Evolutionary conservation across 2,329 filamentous ascomycete species (phyloP), one percentile per base, ranked within the genome.

Genomic region (Xylaria sp.): DNA sequence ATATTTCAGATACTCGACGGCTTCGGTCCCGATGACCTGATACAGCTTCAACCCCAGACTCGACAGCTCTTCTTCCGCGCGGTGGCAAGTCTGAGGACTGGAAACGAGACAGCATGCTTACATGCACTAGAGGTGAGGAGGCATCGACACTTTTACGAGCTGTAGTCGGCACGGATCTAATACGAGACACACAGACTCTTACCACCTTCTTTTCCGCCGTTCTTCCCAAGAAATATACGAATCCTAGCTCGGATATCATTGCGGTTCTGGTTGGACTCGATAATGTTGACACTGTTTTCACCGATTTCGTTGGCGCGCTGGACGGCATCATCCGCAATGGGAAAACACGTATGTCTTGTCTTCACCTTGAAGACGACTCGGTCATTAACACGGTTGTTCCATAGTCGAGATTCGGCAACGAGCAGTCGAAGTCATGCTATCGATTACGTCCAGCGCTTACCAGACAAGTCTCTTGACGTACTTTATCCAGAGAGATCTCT

Each of bases 191-290:
- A 69, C 73, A 97, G 90, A 97, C 92, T 62, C 82, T 97, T 71
- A 92, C 89, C 73, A 87, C 90, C 52, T 97, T 97, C 75, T 82
- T 99, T 71, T 87, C 88, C 54, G 86, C 86, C 57, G 83, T 96
- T 16, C 80, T 97, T 63, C 84, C 84, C 59, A 99, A 97, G 76
- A 91, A 89, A 73, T 99, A 96, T 74, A 92, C 90, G 23, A 97
- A 97, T 69, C 90, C 92, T 4, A 97, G 92, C 74, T 94, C 94
- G 54, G 94, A 97, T 75, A 89, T 97, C 67, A 96, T 99, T 70
- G 86, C 88, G 59, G 82, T 97, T 39, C 82, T 99, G 53, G 91
- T 92, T 3, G 94, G 94, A 4, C 83, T 99, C 55, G 89, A 97
- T 76, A 83, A 91, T 67, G 89, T 96, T 53, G 94, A 99, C 73